Percentiles rank a stretch among this genome's conserved stretches.
These are phyloP conservation scores for Aspergillus glaucus DNA, from an alignment of 2,329 filamentous ascomycete genomes.

Conservation along the genomic window DNA sequence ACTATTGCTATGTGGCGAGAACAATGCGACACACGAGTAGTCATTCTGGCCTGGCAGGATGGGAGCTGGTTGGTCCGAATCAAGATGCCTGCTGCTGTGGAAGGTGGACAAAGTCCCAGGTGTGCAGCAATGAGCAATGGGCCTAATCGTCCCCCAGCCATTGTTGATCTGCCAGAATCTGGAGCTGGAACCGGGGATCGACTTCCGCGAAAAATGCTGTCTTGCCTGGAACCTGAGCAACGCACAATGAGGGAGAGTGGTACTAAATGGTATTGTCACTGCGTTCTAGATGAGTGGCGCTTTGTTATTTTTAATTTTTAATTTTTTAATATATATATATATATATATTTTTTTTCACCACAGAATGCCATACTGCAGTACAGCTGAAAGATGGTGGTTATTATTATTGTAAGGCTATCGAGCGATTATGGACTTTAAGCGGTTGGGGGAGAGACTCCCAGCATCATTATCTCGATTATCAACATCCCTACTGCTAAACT, in stretches of 20 bases:
- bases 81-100: background rate
- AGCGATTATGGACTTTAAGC: no score
- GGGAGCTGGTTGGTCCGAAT: background rate
- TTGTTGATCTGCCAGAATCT: background rate
- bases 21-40: background rate
- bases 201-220: background rate
- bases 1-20: background rate
- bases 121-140: background rate
- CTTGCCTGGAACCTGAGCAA: background rate
- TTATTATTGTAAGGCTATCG: no score
- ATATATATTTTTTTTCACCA: no score
- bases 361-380: no score
- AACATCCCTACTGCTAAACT: no score
- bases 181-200: background rate
- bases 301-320: background rate
- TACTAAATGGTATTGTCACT: no score
- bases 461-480: no score
- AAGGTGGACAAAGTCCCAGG: background rate
- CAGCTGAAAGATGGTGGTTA: no score
- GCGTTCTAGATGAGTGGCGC: background rate
- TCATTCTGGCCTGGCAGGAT: background rate
- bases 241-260: background rate
- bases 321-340: no score
- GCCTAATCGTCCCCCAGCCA: background rate
- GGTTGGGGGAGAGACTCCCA: no score